Conservation (phyloP, 179 eudicot genomes). For the Pouteria campechiana region DNA sequence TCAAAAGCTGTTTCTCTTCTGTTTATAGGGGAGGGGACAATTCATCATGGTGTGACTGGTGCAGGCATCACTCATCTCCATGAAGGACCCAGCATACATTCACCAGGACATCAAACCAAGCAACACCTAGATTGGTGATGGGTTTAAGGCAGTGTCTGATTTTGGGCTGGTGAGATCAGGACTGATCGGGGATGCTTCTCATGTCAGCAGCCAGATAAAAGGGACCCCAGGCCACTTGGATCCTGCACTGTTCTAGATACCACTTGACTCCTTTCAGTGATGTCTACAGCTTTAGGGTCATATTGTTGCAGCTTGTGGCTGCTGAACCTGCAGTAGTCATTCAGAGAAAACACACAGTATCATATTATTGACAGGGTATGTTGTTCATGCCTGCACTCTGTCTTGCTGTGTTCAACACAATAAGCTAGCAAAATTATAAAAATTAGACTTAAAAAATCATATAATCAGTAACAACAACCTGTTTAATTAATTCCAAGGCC, state of each 20-base stretch:
- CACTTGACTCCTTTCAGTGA: slow-evolving; percentile 32
- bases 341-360: slow-evolving; percentile 5
- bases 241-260: slow-evolving; percentile 33
- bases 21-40: too few relatives aligned
- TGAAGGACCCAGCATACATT: slow-evolving; percentile 35
- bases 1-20: too few relatives aligned
- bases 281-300: slow-evolving; percentile 42
- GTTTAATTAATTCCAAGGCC: not conserved
- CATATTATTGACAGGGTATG: slow-evolving; percentile 43
- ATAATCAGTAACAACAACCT: not conserved
- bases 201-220: slow-evolving; percentile 39
- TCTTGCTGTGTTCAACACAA: too few relatives aligned
- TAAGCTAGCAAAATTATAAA: too few relatives aligned
- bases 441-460: too few relatives aligned
- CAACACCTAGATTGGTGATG: slow-evolving; percentile 31
- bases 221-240: slow-evolving; percentile 48
- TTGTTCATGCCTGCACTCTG: too few relatives aligned
- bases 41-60: too few relatives aligned
- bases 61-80: slow-evolving; percentile 39
- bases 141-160: slow-evolving; percentile 36
- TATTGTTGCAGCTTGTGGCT: slow-evolving; percentile 35
- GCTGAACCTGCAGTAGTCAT: slow-evolving; percentile 30
- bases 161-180: slow-evolving; percentile 39
- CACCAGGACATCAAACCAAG: slow-evolving; percentile 49
- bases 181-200: slow-evolving; percentile 33